phyloP scores from a whole-genome alignment of 2,329 filamentous ascomycete species.

The Esteya vermicola region DNA sequence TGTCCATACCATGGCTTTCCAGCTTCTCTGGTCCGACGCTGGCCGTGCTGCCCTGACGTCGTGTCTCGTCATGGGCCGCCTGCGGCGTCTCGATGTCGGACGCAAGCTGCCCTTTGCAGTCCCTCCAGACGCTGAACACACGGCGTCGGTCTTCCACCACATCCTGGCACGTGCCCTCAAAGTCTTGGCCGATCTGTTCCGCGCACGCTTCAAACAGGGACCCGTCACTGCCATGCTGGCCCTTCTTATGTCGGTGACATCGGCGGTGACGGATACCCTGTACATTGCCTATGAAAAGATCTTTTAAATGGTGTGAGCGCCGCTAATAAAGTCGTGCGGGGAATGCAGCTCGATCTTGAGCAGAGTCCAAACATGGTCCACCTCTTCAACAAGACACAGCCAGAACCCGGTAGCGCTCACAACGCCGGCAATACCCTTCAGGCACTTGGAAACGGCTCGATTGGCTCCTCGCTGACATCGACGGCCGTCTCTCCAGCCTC shows the following conservation, averaged over 20 bases:
- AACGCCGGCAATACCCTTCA: no score
- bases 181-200: not conserved
- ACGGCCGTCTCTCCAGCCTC: no score
- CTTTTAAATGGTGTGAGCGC: no score
- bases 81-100: conserved; percentile 4
- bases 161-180: not conserved
- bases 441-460: no score
- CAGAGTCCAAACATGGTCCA: no score
- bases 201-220: conserved; percentile 2
- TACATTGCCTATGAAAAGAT: not conserved
- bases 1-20: not conserved
- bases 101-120: conserved; percentile 1
- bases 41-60: conserved; percentile 3
- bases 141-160: conserved; percentile 1
- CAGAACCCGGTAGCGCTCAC: no score
- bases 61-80: conserved; percentile 1
- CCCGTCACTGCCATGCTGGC: conserved; percentile 5
- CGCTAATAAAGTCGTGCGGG: no score
- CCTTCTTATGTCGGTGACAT: conserved; percentile 3
- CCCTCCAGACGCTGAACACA: conserved; percentile 1
- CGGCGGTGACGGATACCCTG: conserved; percentile 1
- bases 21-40: conserved; percentile 5
- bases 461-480: no score
- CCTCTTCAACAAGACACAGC: no score
- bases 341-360: no score